Conservation (phyloP, 306 rosid genomes). For the Herpetospermum pedunculosum region DNA sequence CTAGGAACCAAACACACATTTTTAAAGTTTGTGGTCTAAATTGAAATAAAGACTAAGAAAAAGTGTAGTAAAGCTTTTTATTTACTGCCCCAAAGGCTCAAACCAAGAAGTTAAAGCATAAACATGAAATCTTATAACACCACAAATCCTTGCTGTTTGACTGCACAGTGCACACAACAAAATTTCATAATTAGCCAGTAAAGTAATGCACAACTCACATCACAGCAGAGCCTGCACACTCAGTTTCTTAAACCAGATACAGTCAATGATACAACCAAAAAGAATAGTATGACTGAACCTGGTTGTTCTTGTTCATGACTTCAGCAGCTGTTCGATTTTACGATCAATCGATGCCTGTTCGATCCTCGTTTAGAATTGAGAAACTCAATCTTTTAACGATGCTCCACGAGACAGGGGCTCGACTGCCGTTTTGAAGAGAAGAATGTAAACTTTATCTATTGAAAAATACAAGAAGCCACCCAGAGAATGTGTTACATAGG, state of each 20-base stretch:
- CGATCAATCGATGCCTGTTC: neutral
- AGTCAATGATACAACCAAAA: neutral
- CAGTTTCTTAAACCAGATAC: neutral
- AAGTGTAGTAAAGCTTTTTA: no score
- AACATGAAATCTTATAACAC: neutral
- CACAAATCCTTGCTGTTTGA: neutral
- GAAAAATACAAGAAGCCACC: conserved; percentile 94
- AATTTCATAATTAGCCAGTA: neutral
- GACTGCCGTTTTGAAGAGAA: conserved; percentile 90
- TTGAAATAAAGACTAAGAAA: no score
- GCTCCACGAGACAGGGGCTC: conserved; percentile 60
- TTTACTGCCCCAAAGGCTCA: neutral
- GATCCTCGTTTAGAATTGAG: neutral
- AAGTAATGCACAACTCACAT: neutral
- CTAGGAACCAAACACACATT: no score
- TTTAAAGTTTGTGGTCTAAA: no score
- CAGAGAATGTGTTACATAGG: conserved; percentile 78
- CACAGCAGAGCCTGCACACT: neutral
- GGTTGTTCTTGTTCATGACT: conserved; percentile 2
- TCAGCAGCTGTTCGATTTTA: neutral
- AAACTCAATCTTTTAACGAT: neutral
- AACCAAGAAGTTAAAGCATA: neutral
- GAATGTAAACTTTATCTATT: conserved; percentile 84
- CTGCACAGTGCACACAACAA: conserved; percentile 8
- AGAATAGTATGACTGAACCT: neutral